A percentile compares a stretch with the other conserved stretches of the same genome.
phyloP scores from a whole-genome alignment of 495 filamentous ascomycete genomes.

The Trichoderma reesei region DNA sequence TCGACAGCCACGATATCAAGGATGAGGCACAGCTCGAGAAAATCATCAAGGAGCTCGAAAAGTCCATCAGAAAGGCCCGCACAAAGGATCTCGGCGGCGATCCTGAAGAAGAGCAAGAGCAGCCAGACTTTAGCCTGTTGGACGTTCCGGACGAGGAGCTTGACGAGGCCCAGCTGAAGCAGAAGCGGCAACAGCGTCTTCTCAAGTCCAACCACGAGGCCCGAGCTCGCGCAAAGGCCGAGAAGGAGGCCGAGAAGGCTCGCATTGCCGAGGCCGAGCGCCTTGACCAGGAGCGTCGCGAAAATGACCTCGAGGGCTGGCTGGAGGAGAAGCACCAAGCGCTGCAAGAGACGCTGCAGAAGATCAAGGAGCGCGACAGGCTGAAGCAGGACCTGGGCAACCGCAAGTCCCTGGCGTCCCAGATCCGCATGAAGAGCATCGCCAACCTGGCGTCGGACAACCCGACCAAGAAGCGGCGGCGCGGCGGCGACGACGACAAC shows the following conservation, averaged over 20 bases:
- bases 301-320: conserved; percentile 81
- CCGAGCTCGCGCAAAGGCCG: conserved; percentile 78
- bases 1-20: conserved; percentile 85
- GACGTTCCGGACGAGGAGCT: conserved; percentile 86
- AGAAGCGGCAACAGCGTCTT: conserved; percentile 83
- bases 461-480: conserved; percentile 66
- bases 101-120: conserved; percentile 63
- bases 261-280: conserved; percentile 72
- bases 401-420: conserved; percentile 87
- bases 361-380: conserved; percentile 85
- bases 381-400: conserved; percentile 89
- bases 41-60: conserved; percentile 77
- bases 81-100: conserved; percentile 87
- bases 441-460: conserved; percentile 90
- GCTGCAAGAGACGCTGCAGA: conserved; percentile 62
- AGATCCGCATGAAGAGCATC: conserved; percentile 97
- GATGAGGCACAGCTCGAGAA: conserved; percentile 76
- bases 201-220: conserved; percentile 93
- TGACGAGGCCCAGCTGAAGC: conserved; percentile 79
- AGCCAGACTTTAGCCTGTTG: conserved; percentile 74
- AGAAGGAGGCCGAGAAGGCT: conserved; percentile 86
- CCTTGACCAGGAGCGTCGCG: conserved; percentile 70
- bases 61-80: conserved; percentile 72
- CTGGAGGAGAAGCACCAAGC: conserved; percentile 66
- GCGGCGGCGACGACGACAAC: conserved; percentile 71